Conservation (phyloP, 2,329 filamentous ascomycete species). For the Aspergillus sp. region DNA sequence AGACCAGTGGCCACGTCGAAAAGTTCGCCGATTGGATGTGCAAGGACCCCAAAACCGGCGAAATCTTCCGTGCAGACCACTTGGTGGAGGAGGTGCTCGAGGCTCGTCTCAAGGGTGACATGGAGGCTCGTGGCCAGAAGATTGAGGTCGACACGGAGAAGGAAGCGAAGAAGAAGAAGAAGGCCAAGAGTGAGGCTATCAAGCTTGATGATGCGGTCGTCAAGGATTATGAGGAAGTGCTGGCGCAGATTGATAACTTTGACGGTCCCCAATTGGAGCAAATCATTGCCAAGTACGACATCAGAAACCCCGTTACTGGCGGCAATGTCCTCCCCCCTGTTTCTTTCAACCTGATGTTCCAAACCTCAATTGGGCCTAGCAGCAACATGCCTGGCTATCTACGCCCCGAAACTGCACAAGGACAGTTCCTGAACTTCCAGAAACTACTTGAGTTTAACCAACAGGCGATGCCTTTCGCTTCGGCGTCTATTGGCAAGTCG, state of each 20-base stretch:
- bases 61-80: constrained; percentile 94
- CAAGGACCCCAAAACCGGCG: constrained; percentile 96
- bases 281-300: constrained; percentile 86
- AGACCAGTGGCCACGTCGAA: constrained; percentile 95
- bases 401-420: constrained; percentile 93
- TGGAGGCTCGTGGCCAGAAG: constrained; percentile 84
- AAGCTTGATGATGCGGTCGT: constrained; percentile 85
- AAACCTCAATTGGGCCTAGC: constrained; percentile 90
- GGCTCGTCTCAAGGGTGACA: constrained; percentile 81
- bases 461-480: constrained; percentile 92
- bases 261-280: constrained; percentile 80
- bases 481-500: constrained; percentile 94
- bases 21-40: constrained; percentile 99
- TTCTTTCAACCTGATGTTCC: constrained; percentile 98
- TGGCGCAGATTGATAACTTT: constrained; percentile 96
- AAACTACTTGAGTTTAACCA: constrained; percentile 97
- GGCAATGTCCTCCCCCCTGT: constrained; percentile 76
- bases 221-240: constrained; percentile 84
- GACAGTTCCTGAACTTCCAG: constrained; percentile 95
- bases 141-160: constrained; percentile 66
- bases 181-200: constrained; percentile 70
- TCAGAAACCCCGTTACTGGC: constrained; percentile 82
- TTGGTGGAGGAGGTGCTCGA: constrained; percentile 94
- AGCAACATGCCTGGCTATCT: constrained; percentile 83
- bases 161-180: constrained; percentile 89